A percentile compares a stretch with the other conserved stretches of the same genome.
phyloP scores from a whole-genome alignment of 2,329 filamentous ascomycete species.

The Malbranchea zuffiana region DNA sequence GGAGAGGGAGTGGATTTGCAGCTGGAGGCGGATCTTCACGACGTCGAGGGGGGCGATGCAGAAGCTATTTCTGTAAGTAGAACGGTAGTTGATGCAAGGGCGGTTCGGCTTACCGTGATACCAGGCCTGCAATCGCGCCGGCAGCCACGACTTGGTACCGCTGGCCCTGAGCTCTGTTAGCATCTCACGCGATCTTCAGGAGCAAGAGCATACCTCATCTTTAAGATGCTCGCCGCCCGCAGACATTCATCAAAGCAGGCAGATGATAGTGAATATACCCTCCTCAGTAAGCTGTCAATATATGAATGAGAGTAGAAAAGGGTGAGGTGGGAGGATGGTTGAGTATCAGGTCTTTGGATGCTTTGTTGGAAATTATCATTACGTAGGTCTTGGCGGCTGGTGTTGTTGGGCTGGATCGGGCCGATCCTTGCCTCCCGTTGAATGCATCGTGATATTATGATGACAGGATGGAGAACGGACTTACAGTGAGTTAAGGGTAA shows the following conservation, averaged over 20 bases:
- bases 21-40: constrained; percentile 92
- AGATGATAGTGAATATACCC: neutral
- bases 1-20: constrained; percentile 75
- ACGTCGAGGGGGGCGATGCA: constrained; percentile 92
- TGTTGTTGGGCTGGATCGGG: too few relatives aligned
- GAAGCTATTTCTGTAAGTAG: constrained; percentile 48
- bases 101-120: constrained; percentile 61
- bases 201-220: constrained; percentile 48
- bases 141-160: constrained; percentile 55
- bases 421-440: too few relatives aligned
- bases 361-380: too few relatives aligned
- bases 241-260: constrained; percentile 48
- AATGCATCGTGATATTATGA: too few relatives aligned
- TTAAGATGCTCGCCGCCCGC: constrained; percentile 52
- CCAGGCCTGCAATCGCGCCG: constrained; percentile 65
- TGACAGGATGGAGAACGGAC: too few relatives aligned
- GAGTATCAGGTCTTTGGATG: too few relatives aligned
- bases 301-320: too few relatives aligned
- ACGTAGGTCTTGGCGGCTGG: too few relatives aligned
- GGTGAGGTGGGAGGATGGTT: too few relatives aligned
- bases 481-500: too few relatives aligned
- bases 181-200: neutral
- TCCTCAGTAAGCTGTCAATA: too few relatives aligned
- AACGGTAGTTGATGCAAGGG: neutral
- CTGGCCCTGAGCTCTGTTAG: constrained; percentile 44